These are phyloP conservation scores for Protomyces arabidopsidicola DNA, from an alignment of 1,139 yeast genomes.

Conservation along the genomic window DNA sequence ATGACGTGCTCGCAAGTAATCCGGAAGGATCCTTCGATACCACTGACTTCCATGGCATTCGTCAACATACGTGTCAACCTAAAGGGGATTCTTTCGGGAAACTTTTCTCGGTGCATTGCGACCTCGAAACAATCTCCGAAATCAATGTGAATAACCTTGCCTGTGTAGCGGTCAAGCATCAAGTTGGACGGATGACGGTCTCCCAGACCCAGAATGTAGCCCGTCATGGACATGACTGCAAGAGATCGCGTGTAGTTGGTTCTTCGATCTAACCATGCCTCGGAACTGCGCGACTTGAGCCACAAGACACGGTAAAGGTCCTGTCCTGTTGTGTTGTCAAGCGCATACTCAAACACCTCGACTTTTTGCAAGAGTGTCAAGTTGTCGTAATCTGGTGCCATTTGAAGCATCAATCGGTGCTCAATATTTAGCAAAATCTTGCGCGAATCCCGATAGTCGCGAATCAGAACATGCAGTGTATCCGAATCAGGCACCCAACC, in stretches of 20 bases:
- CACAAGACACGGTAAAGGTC: slow-evolving; percentile 92
- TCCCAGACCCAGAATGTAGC: slow-evolving; percentile 91
- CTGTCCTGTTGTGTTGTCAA: slow-evolving; percentile 94
- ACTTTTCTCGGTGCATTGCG: slow-evolving; percentile 90
- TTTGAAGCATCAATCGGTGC: slow-evolving; percentile 90
- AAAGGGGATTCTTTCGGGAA: slow-evolving; percentile 97
- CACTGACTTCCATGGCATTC: slow-evolving; percentile 98
- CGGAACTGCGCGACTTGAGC: slow-evolving; percentile 93
- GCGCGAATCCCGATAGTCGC: slow-evolving; percentile 87
- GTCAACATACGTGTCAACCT: slow-evolving; percentile 94
- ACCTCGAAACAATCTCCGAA: slow-evolving; percentile 99
- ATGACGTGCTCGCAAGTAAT: slow-evolving; percentile 96
- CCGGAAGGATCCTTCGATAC: slow-evolving; percentile 94
- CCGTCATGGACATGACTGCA: slow-evolving; percentile 99
- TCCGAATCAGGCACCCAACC: slow-evolving; percentile 99
- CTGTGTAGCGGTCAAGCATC: slow-evolving; percentile 90
- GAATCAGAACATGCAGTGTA: slow-evolving; percentile 87
- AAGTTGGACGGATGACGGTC: slow-evolving; percentile 97
- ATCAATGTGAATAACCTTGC: slow-evolving; percentile 94
- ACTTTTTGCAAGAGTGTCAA: slow-evolving; percentile 85
- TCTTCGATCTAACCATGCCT: slow-evolving; percentile 95
- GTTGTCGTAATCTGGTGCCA: slow-evolving; percentile 96
- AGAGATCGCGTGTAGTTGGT: slow-evolving; percentile 92
- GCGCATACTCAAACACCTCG: slow-evolving; percentile 92
- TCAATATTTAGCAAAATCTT: slow-evolving; percentile 86